Percentiles rank a stretch among this genome's conserved stretches.
Conservation (phyloP, 495 filamentous ascomycete genomes). For the Haplographium delicatum region DNA sequence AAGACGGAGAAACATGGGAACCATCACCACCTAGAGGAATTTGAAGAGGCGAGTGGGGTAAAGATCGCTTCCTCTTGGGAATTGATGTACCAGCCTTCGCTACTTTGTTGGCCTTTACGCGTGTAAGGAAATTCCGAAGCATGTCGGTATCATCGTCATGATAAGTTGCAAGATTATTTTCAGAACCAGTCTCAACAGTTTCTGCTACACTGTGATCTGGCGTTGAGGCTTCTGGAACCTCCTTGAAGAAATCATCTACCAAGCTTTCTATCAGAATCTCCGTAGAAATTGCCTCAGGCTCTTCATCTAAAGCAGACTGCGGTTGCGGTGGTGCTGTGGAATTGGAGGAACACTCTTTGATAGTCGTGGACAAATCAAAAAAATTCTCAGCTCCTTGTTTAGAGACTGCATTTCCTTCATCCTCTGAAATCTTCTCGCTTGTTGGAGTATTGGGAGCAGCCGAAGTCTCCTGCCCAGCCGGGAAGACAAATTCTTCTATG, state of each 20-base stretch:
- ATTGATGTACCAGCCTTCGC: slow-evolving; percentile 27
- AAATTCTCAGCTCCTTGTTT: no score
- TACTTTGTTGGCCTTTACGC: slow-evolving; percentile 40
- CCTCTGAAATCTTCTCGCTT: no score
- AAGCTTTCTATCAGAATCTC: not conserved
- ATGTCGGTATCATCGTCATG: slow-evolving; percentile 36
- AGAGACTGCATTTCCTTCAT: no score
- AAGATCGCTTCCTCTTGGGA: slow-evolving; percentile 28
- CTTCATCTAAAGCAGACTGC: no score
- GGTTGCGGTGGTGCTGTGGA: no score
- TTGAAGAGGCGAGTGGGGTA: slow-evolving; percentile 28
- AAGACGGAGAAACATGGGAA: slow-evolving; percentile 28
- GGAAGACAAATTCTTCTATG: no score
- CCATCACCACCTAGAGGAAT: slow-evolving; percentile 34
- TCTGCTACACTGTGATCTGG: slow-evolving; percentile 5
- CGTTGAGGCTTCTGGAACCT: slow-evolving; percentile 8
- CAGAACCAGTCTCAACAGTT: slow-evolving; percentile 1
- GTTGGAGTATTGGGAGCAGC: no score
- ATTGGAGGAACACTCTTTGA: no score
- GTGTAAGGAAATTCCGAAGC: slow-evolving; percentile 39
- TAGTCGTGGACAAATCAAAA: no score
- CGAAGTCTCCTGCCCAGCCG: no score
- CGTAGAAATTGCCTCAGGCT: slow-evolving; percentile 7
- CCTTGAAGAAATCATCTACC: not conserved
- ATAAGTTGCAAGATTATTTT: slow-evolving; percentile 11